Conservation (phyloP, 2,329 filamentous ascomycete genomes). For the Sphaerostilbella broomeana region DNA sequence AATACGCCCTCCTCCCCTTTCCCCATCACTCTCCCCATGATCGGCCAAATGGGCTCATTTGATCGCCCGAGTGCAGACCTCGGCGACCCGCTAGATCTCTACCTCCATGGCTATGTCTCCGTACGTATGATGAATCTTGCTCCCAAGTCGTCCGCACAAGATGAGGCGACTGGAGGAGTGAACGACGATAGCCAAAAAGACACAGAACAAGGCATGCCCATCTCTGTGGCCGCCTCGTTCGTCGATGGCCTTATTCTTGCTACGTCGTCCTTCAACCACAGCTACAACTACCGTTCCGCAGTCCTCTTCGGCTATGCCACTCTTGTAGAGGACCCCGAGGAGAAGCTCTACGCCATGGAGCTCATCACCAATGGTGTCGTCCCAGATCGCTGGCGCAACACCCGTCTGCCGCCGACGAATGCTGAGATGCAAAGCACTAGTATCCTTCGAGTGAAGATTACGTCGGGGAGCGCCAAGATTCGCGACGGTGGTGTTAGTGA, state of each 20-base stretch:
- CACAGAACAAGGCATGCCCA: slow-evolving; percentile 49
- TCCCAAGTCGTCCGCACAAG: slow-evolving; percentile 15
- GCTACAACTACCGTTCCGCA: slow-evolving; percentile 80
- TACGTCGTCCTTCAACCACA: slow-evolving; percentile 73
- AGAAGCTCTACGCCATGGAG: slow-evolving; percentile 73
- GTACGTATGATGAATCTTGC: slow-evolving; percentile 67
- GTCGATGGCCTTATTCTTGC: slow-evolving; percentile 75
- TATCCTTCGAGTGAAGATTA: slow-evolving; percentile 62
- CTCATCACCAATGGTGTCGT: slow-evolving; percentile 71
- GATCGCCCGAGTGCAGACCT: slow-evolving; percentile 51
- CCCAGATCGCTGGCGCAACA: slow-evolving; percentile 60
- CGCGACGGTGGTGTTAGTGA: slow-evolving; percentile 57
- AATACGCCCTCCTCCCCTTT: slow-evolving; percentile 58
- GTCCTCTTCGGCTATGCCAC: slow-evolving; percentile 68
- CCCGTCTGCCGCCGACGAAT: slow-evolving; percentile 61
- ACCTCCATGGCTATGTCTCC: slow-evolving; percentile 80
- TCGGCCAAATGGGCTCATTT: slow-evolving; percentile 74
- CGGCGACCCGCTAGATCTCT: slow-evolving; percentile 64
- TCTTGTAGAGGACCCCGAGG: slow-evolving; percentile 58
- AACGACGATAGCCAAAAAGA: background rate
- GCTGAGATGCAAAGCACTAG: slow-evolving; percentile 71
- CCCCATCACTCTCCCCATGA: slow-evolving; percentile 75
- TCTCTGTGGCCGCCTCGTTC: slow-evolving; percentile 66
- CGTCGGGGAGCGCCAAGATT: slow-evolving; percentile 69
- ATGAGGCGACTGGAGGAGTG: no score